A percentile compares a stretch with the other conserved stretches of the same genome.
Conservation (phyloP, 306 rosid genomes). For the Begonia loranthoides region DNA sequence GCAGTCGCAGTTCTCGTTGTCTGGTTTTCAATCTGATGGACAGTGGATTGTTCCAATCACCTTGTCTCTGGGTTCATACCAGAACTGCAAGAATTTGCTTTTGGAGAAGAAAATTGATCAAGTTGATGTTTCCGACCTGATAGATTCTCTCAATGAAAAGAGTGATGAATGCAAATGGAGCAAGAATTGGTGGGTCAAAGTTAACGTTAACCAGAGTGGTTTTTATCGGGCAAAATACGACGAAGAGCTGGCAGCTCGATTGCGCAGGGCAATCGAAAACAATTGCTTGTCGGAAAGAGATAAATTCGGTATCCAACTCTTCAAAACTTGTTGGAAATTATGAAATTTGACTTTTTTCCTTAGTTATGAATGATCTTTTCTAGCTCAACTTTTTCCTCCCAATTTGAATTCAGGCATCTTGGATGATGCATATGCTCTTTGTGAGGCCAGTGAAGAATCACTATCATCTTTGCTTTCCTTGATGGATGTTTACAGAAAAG, state of each 20-base stretch:
- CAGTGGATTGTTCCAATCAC: conserved; percentile 49
- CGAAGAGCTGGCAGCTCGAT: conserved; percentile 32
- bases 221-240: conserved; percentile 54
- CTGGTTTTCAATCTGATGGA: conserved; percentile 28
- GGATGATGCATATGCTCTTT: conserved; percentile 50
- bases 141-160: conserved; percentile 11
- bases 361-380: background rate
- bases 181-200: conserved; percentile 39
- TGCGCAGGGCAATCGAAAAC: conserved; percentile 33
- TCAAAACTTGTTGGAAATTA: background rate
- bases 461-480: conserved; percentile 33
- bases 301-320: conserved; percentile 31
- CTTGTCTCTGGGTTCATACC: conserved; percentile 35
- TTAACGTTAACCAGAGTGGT: conserved; percentile 39
- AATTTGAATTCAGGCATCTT: conserved; percentile 30
- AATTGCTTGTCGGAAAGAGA: conserved; percentile 31
- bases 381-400: background rate
- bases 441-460: conserved; percentile 37
- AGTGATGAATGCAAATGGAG: conserved; percentile 11
- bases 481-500: conserved; percentile 38
- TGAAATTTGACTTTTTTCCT: background rate
- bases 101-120: conserved; percentile 21
- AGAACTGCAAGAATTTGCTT: conserved; percentile 25
- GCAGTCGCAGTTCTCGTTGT: conserved; percentile 42
- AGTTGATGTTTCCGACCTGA: conserved; percentile 32